Base-by-base conservation (phyloP, 2,329 filamentous ascomycete genomes). In the Passalora sequoiae region DNA sequence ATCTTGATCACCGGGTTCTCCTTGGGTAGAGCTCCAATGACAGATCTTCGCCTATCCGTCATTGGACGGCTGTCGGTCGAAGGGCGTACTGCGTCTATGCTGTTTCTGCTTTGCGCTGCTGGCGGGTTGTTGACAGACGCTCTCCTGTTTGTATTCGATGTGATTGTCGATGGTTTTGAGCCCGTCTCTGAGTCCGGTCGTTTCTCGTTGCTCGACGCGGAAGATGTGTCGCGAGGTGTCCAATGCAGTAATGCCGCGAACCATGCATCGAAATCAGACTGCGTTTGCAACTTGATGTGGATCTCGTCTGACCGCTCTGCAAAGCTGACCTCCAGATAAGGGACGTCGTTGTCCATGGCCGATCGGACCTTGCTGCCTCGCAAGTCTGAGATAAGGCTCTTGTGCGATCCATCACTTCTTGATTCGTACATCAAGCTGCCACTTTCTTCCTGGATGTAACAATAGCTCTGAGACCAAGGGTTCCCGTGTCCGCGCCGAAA, bases 1-100 rank as follows among this genome's bases (percentile, higher is more conserved):
- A 96, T 87, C 63, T 97, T 98, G 70, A 97, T 97, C 53, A 97
- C 92, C 43, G 84, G 81, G 3, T 80, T 78, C 50, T 88, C 83
- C 60, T 83, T 92, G 20, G 75, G 69, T 20, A 73, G 59, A 2
- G 74, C 73, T 17, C 70, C 68, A 27, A 57, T 47, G 6, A 57
- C 70, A 13, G 72, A 71, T 53, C 72, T 68, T 40, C 75, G 63
- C 49, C 73, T 60, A 47, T 60, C 58, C 39, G 51, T 60, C 27
- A 46, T 58, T 19, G 47, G 47, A n/a, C n/a, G n/a, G 36, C 53
- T 57, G 17, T 12, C 20, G 33, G 33, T 24, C 17, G 15, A 21
- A 20, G 17, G 17, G 15, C 6, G 12, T n/a, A 12, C 12, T 17
- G 17, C 9, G 15, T 36, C 33, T 15, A n/a, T 6, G 19, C 33